Base-by-base conservation (phyloP, 495 filamentous ascomycete genomes). In the Penicillium subrubescens region DNA sequence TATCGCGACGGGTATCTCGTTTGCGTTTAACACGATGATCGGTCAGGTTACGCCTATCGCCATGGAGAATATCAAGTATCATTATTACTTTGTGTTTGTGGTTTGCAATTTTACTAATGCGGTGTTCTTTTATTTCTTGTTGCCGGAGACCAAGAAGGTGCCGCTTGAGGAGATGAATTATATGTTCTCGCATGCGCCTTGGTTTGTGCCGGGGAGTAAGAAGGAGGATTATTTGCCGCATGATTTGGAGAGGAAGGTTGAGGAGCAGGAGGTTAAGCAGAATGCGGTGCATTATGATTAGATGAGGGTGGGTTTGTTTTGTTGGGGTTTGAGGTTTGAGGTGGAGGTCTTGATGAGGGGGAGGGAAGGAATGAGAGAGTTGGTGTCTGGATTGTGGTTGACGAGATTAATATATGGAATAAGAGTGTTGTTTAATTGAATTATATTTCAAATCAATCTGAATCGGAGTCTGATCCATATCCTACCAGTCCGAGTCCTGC, bases 21-120 rank as follows among this genome's bases (percentile, higher is more conserved):
- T 87, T 69, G 88, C 87, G 6, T 90, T 91, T 78, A 91, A 90
- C 76, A 90, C 88, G 11, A 85, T 91, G 82, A 90, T 90, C 59
- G 87, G 88, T 0, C 88, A 91, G 68, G 80, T 90, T n/a, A 90
- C 86, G 3, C 81, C 81, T 35, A 82, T 85, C 57, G 87, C 87
- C 0, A 85, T 90, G 74, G 75, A 75, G 1, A 68, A 72, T 15
- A 71, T 85, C 12, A 70, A 79, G 0, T 89, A 84, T 68, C 68
- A 70, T 35, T 89, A 75, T 65, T 89, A 88, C 67, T 77, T 82
- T 55, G 61, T 89, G 11, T 89, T 89, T 67, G 78, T 86, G 65
- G 79, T 82, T 52, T 82, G 79, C 63, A 82, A 81, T 59, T 80
- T 81, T 67, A 80, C 78, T 23, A 81, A 91, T 70, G 88, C 88